These are phyloP conservation scores for Seminavis robusta DNA, from an alignment of 108 stramenopile genomes.

Conservation along the genomic window DNA sequence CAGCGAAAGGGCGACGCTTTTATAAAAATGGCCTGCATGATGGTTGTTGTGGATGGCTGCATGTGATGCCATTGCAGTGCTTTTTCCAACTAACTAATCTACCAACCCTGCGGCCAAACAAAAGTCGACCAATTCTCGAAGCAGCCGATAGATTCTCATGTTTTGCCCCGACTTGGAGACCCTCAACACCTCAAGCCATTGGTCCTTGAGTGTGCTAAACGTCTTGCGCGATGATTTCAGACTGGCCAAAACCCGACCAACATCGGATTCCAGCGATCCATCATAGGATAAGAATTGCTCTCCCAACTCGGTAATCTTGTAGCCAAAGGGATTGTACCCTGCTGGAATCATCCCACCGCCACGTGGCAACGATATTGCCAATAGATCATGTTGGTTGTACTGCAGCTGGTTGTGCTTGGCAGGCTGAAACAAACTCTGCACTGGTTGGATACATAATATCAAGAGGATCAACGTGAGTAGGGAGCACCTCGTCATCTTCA, in stretches of 20 bases:
- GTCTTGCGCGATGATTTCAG: conserved; percentile 55
- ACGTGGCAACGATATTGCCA: too few relatives aligned
- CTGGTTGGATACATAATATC: too few relatives aligned
- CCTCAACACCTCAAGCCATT: conserved; percentile 75
- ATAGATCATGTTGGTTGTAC: too few relatives aligned
- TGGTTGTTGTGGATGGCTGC: too few relatives aligned
- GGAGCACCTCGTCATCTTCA: too few relatives aligned
- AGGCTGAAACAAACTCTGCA: too few relatives aligned
- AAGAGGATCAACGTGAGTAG: too few relatives aligned
- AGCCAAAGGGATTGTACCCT: conserved; percentile 77
- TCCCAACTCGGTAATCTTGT: conserved; percentile 60
- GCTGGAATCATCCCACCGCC: conserved; percentile 45
- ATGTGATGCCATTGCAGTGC: too few relatives aligned
- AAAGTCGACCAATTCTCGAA: conserved; percentile 66
- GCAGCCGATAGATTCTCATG: conserved; percentile 68
- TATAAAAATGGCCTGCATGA: too few relatives aligned
- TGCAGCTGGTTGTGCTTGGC: too few relatives aligned
- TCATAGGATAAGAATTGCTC: conserved; percentile 58
- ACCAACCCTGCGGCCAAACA: conserved; percentile 67
- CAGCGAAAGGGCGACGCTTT: too few relatives aligned
- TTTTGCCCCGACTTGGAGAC: conserved; percentile 67
- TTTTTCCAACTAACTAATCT: conserved; percentile 50
- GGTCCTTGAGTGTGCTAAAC: conserved; percentile 35
- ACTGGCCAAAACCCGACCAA: conserved; percentile 68
- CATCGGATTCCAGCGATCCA: conserved; percentile 64